These are phyloP conservation scores for Mallotus japonicus DNA, from an alignment of 441 rosid species.

Conservation along the genomic window DNA sequence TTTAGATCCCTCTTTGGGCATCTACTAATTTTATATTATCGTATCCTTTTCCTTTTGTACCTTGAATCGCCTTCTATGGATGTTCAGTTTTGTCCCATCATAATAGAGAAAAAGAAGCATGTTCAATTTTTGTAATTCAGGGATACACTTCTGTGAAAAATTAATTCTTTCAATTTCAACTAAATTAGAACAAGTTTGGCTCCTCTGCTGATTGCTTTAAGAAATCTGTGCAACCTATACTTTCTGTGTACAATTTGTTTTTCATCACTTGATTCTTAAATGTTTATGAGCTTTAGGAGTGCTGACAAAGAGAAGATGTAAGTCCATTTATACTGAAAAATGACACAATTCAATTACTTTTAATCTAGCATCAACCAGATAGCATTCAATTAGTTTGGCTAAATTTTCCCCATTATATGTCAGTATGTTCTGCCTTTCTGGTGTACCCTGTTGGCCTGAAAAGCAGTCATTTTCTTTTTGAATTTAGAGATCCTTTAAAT, in stretches of 20 bases:
- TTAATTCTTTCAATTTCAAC: background rate
- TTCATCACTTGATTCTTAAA: background rate
- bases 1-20: conserved; percentile 18
- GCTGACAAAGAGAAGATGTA: no score
- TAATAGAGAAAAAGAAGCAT: no score
- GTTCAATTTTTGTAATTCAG: background rate
- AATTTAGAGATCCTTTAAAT: no score
- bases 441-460: no score
- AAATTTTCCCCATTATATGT: no score
- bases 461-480: no score
- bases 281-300: no score
- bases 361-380: no score
- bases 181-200: background rate
- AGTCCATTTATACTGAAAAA: no score
- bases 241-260: background rate
- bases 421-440: no score
- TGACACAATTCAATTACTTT: no score
- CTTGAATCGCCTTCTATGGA: background rate
- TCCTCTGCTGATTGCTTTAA: background rate
- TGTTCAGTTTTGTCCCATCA: background rate
- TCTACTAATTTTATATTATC: conserved; percentile 7
- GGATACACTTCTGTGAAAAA: background rate
- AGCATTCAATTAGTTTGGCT: no score
- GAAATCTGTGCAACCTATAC: background rate
- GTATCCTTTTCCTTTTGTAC: background rate